Percentiles rank a stretch among this genome's conserved stretches.
These are phyloP conservation scores for Cladosporium colombiae DNA, from an alignment of 2,329 filamentous ascomycete species.

Conservation along the genomic window DNA sequence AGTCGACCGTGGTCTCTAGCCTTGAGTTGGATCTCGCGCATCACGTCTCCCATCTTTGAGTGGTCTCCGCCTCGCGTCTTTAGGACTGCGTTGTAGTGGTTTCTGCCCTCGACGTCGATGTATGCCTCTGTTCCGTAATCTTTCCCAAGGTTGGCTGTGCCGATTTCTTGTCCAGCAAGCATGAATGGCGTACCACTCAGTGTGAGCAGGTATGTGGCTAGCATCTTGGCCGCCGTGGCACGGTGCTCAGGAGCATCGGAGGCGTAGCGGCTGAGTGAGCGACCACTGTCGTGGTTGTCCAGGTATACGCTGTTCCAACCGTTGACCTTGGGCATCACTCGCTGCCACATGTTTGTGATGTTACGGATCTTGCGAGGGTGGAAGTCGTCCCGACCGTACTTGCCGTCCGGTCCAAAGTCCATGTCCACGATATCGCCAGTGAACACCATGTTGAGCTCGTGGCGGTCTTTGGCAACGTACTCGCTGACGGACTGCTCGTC, in stretches of 20 bases:
- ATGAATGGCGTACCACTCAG: conserved; percentile 55
- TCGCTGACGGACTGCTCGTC: conserved; percentile 52
- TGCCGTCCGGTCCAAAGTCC: conserved; percentile 48
- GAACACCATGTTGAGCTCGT: conserved; percentile 70
- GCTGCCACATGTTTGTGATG: conserved; percentile 59
- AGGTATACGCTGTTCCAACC: conserved; percentile 66
- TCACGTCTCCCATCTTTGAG: conserved; percentile 23
- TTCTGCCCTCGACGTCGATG: conserved; percentile 53
- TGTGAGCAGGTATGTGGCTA: conserved; percentile 34
- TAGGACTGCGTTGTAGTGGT: conserved; percentile 51
- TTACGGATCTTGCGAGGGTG: conserved; percentile 48
- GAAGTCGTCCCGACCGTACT: conserved; percentile 54
- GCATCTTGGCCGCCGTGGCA: conserved; percentile 55
- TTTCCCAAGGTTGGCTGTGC: conserved; percentile 55
- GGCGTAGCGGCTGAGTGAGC: conserved; percentile 57
- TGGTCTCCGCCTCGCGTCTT: conserved; percentile 40
- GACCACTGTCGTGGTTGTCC: conserved; percentile 66
- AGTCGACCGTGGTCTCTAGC: conserved; percentile 67
- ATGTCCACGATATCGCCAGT: conserved; percentile 65
- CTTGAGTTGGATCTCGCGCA: conserved; percentile 50
- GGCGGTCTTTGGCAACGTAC: conserved; percentile 54
- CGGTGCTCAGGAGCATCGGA: conserved; percentile 52
- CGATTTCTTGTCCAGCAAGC: conserved; percentile 68
- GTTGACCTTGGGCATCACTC: conserved; percentile 58
- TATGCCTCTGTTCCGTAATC: conserved; percentile 38